Conservation (phyloP, 805 yeast species). For the Ogataea nonfermentans region DNA sequence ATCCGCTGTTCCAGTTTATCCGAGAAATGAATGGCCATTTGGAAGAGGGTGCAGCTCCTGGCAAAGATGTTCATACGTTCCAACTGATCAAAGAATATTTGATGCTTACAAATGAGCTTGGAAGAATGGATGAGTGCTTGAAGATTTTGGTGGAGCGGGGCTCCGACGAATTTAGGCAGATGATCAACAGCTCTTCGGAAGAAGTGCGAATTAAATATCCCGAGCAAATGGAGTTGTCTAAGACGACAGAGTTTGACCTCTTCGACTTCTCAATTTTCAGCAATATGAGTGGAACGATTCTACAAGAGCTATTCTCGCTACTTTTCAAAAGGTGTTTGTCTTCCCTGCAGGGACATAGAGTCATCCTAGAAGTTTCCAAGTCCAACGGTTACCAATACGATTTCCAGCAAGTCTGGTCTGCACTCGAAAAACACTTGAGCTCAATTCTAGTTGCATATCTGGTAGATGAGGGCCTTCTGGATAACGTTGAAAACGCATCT, state of each 20-base stretch:
- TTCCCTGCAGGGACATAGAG: constrained; percentile 68
- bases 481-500: constrained; percentile 22
- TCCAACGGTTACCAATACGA: constrained; percentile 23
- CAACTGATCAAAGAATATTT: constrained; percentile 22
- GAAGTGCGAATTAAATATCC: constrained; percentile 59
- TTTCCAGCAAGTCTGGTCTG: constrained; percentile 41
- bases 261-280: constrained; percentile 19
- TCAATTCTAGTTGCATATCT: constrained; percentile 39
- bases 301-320: constrained; percentile 69
- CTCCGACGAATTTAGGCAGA: constrained; percentile 59
- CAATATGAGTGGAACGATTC: constrained; percentile 40
- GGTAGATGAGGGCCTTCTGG: constrained; percentile 32
- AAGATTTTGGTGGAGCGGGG: constrained; percentile 52
- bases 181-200: constrained; percentile 61
- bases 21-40: constrained; percentile 23
- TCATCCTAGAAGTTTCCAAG: constrained; percentile 56
- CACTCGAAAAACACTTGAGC: constrained; percentile 41
- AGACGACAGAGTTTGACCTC: constrained; percentile 13
- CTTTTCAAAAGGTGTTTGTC: constrained; percentile 63
- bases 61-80: constrained; percentile 25
- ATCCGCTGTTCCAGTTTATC: constrained; percentile 37
- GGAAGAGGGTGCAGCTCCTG: constrained; percentile 26
- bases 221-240: constrained; percentile 28
- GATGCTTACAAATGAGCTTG: constrained; percentile 41
- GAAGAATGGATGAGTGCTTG: constrained; percentile 57